These are phyloP conservation scores for Hypomontagnella submonticulosa DNA, from an alignment of 495 filamentous ascomycete genomes.

Conservation along the genomic window DNA sequence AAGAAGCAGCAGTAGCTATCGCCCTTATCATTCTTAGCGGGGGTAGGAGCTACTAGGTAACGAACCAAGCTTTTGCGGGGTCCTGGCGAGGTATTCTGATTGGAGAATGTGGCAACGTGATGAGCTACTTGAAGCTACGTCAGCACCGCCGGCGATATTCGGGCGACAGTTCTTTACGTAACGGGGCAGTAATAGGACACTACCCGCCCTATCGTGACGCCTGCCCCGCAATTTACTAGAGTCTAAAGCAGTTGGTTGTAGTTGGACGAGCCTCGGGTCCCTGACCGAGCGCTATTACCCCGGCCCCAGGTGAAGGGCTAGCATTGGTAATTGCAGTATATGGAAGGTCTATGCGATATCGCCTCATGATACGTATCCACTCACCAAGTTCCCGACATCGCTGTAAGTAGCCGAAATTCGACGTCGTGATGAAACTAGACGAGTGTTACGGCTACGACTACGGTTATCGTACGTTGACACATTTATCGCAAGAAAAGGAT, in stretches of 20 bases:
- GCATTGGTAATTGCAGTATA: constrained; percentile 31
- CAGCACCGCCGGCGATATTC: constrained; percentile 47
- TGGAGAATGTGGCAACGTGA: constrained; percentile 21
- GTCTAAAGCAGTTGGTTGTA: no score
- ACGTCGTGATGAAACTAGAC: no score
- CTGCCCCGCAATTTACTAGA: constrained; percentile 52
- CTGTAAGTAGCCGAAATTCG: constrained; percentile 7
- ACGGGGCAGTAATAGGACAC: constrained; percentile 10
- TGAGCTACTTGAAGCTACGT: constrained; percentile 27
- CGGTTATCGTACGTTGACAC: no score
- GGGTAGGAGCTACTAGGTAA: no score
- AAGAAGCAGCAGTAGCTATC: neutral
- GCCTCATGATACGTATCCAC: constrained; percentile 11
- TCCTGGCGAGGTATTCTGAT: constrained; percentile 26
- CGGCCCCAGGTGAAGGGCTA: constrained; percentile 30
- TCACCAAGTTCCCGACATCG: constrained; percentile 36
- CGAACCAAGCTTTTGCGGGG: constrained; percentile 45
- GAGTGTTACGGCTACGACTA: no score
- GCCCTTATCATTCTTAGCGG: constrained; percentile 38
- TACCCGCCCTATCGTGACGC: constrained; percentile 23
- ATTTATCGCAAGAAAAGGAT: no score
- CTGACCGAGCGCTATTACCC: constrained; percentile 22
- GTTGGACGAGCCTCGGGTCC: constrained; percentile 8
- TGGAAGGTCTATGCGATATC: constrained; percentile 38
- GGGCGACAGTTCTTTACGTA: constrained; percentile 34